phyloP scores from a whole-genome alignment of 495 filamentous ascomycete genomes.

The Trypethelium eluteriae region DNA sequence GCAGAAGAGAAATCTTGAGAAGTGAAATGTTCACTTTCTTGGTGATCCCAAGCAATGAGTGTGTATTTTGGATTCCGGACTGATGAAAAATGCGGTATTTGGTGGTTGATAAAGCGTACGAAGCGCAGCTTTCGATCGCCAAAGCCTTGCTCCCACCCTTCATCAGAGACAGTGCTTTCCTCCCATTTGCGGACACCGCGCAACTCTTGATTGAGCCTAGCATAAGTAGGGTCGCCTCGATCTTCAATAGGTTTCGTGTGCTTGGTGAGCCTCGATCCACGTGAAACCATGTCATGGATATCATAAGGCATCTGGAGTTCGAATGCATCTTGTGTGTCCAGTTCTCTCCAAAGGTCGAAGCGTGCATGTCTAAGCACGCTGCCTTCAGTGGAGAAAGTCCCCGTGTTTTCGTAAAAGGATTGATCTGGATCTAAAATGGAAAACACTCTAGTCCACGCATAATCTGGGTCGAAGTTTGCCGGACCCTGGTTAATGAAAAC shows the following conservation, averaged over 20 bases:
- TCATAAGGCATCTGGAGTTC: slow-evolving; percentile 13
- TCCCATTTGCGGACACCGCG: neutral
- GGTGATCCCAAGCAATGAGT: neutral
- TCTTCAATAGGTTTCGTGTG: neutral
- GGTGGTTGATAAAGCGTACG: slow-evolving; percentile 24
- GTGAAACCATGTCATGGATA: neutral
- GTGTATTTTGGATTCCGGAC: neutral
- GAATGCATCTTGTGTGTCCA: slow-evolving; percentile 14
- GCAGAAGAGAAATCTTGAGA: neutral
- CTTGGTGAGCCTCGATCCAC: neutral
- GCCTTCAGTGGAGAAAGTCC: slow-evolving; percentile 40
- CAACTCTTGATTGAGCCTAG: slow-evolving; percentile 1
- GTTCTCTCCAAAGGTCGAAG: neutral
- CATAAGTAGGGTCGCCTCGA: neutral
- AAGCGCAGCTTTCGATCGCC: slow-evolving; percentile 7
- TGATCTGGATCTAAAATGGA: slow-evolving; percentile 43
- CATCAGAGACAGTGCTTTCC: neutral
- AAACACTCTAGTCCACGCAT: slow-evolving; percentile 26
- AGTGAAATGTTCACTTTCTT: neutral
- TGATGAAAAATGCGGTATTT: neutral
- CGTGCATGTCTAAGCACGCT: slow-evolving; percentile 13
- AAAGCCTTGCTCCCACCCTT: neutral
- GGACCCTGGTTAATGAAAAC: slow-evolving; percentile 1
- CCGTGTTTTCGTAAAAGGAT: slow-evolving; percentile 36
- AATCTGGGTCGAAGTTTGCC: slow-evolving; percentile 13